These are phyloP conservation scores for Glycine tomentella DNA, from an alignment of 306 rosid species.

Conservation along the genomic window DNA sequence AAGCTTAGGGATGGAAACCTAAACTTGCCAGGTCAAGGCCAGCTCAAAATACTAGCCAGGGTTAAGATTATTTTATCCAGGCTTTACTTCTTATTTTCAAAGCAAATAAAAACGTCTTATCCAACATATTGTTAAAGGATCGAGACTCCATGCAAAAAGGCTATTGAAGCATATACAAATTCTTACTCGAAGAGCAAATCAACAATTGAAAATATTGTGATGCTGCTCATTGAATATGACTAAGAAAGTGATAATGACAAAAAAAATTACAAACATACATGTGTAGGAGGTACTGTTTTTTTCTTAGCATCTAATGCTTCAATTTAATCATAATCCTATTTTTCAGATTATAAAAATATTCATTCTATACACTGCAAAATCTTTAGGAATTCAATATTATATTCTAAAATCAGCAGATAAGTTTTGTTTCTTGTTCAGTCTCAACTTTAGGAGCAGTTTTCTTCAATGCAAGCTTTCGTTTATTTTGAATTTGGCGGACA, in stretches of 20 bases:
- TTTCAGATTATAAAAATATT: slow-evolving; percentile 17
- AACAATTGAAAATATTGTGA: slow-evolving; percentile 14
- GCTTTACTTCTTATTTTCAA: too few species aligned
- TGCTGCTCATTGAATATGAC: slow-evolving; percentile 14
- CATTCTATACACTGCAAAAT: slow-evolving; percentile 47
- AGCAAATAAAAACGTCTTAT: too few species aligned
- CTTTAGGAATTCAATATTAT: slow-evolving; percentile 34
- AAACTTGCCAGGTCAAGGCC: too few species aligned
- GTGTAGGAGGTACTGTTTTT: neutral
- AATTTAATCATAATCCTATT: slow-evolving; percentile 35
- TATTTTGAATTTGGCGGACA: slow-evolving; percentile 51
- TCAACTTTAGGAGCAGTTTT: slow-evolving; percentile 40
- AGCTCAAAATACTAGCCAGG: too few species aligned
- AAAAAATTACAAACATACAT: slow-evolving; percentile 15
- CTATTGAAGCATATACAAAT: neutral
- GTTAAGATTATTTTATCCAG: too few species aligned
- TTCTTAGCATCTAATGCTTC: slow-evolving; percentile 23
- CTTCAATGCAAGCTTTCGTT: slow-evolving; percentile 48
- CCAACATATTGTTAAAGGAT: too few species aligned
- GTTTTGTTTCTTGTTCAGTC: slow-evolving; percentile 40
- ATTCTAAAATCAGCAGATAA: slow-evolving; percentile 31
- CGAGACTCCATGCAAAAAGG: neutral
- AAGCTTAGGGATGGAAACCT: too few species aligned
- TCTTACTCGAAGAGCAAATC: slow-evolving; percentile 7
- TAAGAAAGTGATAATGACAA: neutral